A percentile compares a stretch with the other conserved stretches of the same genome.
phyloP scores from a whole-genome alignment of 1,139 yeast species.

The Scheffersomyces insectosa region DNA sequence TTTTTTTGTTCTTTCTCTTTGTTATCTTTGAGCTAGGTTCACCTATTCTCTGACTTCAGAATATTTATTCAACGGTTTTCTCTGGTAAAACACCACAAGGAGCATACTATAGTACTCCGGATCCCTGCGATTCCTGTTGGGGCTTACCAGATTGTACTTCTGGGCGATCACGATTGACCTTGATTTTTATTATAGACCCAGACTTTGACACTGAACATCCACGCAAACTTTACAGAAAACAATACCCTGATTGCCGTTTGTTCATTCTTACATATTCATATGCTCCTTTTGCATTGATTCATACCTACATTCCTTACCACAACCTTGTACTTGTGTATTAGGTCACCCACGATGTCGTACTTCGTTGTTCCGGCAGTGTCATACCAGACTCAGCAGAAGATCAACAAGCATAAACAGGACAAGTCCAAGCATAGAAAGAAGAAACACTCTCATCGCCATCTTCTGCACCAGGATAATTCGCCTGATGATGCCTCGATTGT shows the following conservation, averaged over 20 bases:
- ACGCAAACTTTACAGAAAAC: neutral
- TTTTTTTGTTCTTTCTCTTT: too few relatives aligned
- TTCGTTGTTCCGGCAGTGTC: constrained; percentile 17
- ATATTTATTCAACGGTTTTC: too few relatives aligned
- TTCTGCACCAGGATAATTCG: constrained; percentile 1
- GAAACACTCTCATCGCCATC: neutral
- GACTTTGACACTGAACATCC: constrained; percentile 8
- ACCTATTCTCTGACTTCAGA: too few relatives aligned
- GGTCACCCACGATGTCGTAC: constrained; percentile 12
- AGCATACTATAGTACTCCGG: too few relatives aligned
- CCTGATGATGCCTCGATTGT: constrained; percentile 4
- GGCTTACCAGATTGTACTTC: too few relatives aligned
- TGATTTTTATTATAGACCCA: neutral
- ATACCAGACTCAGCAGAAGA: constrained; percentile 19
- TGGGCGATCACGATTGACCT: too few relatives aligned
- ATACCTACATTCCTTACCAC: too few relatives aligned
- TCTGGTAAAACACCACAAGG: too few relatives aligned
- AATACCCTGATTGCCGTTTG: neutral
- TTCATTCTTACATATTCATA: neutral
- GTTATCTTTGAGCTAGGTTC: too few relatives aligned
- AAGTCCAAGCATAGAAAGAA: constrained; percentile 3
- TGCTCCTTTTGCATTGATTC: too few relatives aligned
- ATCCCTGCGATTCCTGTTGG: too few relatives aligned
- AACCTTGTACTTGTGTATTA: too few relatives aligned
- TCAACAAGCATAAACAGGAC: constrained; percentile 13